phyloP scores from a whole-genome alignment of 1,139 yeast genomes.

The Candida buenavistaensis region DNA sequence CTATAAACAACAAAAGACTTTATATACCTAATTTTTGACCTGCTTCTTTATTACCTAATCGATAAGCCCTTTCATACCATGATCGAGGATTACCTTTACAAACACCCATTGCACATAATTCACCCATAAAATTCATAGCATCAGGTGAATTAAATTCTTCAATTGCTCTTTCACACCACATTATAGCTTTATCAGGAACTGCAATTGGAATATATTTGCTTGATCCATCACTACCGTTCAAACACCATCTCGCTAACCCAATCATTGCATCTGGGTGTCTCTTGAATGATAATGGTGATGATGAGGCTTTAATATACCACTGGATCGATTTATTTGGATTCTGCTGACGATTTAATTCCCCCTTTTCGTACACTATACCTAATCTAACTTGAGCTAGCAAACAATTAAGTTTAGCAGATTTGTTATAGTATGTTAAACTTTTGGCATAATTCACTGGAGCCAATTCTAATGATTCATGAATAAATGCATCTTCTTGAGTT shows the following conservation, averaged over 20 bases:
- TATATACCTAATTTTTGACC: slow-evolving; percentile 14
- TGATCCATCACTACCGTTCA: slow-evolving; percentile 72
- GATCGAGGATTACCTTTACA: slow-evolving; percentile 47
- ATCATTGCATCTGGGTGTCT: slow-evolving; percentile 88
- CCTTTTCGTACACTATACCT: slow-evolving; percentile 86
- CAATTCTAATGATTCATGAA: slow-evolving; percentile 32
- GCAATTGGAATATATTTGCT: slow-evolving; percentile 56
- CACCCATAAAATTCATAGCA: slow-evolving; percentile 84
- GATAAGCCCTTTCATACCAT: slow-evolving; percentile 27
- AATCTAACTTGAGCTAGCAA: slow-evolving; percentile 82
- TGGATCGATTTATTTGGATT: slow-evolving; percentile 79
- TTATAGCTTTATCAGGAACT: slow-evolving; percentile 73
- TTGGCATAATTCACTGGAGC: slow-evolving; percentile 55
- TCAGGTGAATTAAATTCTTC: slow-evolving; percentile 70
- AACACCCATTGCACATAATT: slow-evolving; percentile 76
- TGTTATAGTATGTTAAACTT: slow-evolving; percentile 68
- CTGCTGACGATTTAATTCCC: slow-evolving; percentile 64
- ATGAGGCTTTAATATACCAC: slow-evolving; percentile 86
- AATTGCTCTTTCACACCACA: slow-evolving; percentile 89
- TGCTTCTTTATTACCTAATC: slow-evolving; percentile 23
- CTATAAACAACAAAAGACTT: too few relatives aligned
- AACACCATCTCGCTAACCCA: slow-evolving; percentile 90
- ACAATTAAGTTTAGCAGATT: slow-evolving; percentile 76
- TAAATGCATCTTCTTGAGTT: slow-evolving; percentile 36
- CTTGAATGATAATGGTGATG: slow-evolving; percentile 44